A percentile compares a stretch with the other conserved stretches of the same genome.
Evolutionary conservation across 164 flowering plant species (phyloP).

Genomic region (Liquidambar formosana): DNA sequence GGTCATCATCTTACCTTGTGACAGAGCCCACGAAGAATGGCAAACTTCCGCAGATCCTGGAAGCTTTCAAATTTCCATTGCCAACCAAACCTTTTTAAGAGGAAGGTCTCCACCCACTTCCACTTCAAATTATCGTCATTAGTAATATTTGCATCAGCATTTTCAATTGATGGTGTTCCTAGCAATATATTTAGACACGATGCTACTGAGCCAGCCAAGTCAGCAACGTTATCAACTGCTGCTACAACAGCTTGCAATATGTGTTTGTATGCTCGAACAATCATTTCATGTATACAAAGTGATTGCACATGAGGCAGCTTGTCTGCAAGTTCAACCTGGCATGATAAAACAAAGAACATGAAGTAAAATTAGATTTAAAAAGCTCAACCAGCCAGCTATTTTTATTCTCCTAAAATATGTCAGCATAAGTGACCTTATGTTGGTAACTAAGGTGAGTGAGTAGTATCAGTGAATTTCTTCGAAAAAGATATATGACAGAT

Average conservation of each 20-base stretch:
- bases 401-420: neutral
- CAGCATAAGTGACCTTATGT: neutral
- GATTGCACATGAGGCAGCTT: conserved; percentile 98
- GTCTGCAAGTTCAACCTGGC: conserved; percentile 87
- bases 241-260: conserved; percentile 83
- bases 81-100: conserved; percentile 81
- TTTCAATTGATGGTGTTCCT: conserved; percentile 52
- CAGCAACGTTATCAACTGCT: conserved; percentile 51
- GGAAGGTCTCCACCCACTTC: conserved; percentile 88
- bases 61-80: conserved; percentile 49
- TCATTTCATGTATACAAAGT: conserved; percentile 90
- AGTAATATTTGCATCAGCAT: conserved; percentile 32
- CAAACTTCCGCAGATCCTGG: conserved; percentile 64
- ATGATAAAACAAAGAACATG: conserved; percentile 9
- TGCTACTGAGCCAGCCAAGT: conserved; percentile 67
- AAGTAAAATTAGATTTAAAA: neutral
- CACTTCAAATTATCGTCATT: conserved; percentile 54
- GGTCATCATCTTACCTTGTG: conserved; percentile 58
- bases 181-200: conserved; percentile 80
- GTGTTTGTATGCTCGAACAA: conserved; percentile 91
- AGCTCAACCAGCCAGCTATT: neutral
- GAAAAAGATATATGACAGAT: too few species aligned
- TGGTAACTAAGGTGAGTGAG: neutral
- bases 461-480: too few species aligned
- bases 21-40: conserved; percentile 90